A percentile compares a stretch with the other conserved stretches of the same genome.
Evolutionary conservation across 106 monocot species (phyloP).

Genomic region (Vanilla planifolia): DNA sequence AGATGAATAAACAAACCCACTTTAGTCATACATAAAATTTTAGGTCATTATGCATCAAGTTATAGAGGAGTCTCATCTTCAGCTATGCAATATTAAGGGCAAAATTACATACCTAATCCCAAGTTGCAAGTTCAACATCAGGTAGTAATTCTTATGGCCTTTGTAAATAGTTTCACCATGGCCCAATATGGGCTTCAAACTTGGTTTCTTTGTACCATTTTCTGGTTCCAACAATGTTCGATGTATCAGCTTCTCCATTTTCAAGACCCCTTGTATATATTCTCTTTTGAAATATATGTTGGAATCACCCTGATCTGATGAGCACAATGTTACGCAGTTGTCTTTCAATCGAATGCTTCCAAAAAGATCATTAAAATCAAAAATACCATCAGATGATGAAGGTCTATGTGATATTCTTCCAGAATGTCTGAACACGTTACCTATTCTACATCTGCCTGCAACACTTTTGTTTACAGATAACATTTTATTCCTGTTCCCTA

Average conservation of each 20-base stretch:
- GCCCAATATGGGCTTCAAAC: constrained; percentile 30
- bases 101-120: constrained; percentile 75
- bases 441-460: constrained; percentile 19
- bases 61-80: not conserved
- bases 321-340: constrained; percentile 7
- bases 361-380: constrained; percentile 24
- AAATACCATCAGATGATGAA: constrained; percentile 31
- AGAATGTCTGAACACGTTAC: constrained; percentile 29
- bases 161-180: constrained; percentile 66
- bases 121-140: constrained; percentile 97
- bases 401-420: constrained; percentile 55
- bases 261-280: constrained; percentile 83
- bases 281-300: constrained; percentile 59
- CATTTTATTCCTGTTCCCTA: constrained; percentile 3
- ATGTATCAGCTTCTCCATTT: constrained; percentile 40
- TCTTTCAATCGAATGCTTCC: constrained; percentile 33
- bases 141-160: constrained; percentile 81
- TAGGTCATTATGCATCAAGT: not conserved
- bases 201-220: constrained; percentile 16
- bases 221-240: constrained; percentile 14
- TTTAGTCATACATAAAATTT: not conserved
- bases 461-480: constrained; percentile 13
- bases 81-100: not conserved
- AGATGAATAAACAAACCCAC: not conserved
- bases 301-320: constrained; percentile 13